Evolutionary conservation across 2,329 filamentous ascomycete species (phyloP).

Genomic region (Byssochlamys sp.): DNA sequence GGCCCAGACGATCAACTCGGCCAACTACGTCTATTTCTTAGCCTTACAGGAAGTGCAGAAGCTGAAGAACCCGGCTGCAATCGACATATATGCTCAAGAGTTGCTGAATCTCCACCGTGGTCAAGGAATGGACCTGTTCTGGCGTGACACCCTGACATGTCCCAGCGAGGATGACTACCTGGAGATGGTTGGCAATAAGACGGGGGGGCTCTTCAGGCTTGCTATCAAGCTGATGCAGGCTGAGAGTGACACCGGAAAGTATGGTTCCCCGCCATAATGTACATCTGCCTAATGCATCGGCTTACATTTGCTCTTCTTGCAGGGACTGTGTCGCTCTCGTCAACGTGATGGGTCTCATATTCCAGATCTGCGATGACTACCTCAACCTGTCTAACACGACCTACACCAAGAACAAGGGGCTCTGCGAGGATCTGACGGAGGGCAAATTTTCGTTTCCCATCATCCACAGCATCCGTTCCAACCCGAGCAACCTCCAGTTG

Average conservation of each 20-base stretch:
- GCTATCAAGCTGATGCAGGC: slow-evolving; percentile 39
- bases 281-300: background rate
- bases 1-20: slow-evolving; percentile 44
- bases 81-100: slow-evolving; percentile 37
- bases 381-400: slow-evolving; percentile 65
- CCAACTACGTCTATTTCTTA: slow-evolving; percentile 41
- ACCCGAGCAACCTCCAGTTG: slow-evolving; percentile 55
- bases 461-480: slow-evolving; percentile 75
- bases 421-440: slow-evolving; percentile 91
- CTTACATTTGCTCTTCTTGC: slow-evolving; percentile 4
- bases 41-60: slow-evolving; percentile 34
- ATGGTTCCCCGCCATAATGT: background rate
- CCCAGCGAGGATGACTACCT: slow-evolving; percentile 41
- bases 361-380: slow-evolving; percentile 60
- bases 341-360: slow-evolving; percentile 42
- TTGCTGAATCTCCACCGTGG: slow-evolving; percentile 39
- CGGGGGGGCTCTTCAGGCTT: slow-evolving; percentile 39
- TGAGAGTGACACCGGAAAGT: slow-evolving; percentile 26
- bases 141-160: slow-evolving; percentile 37
- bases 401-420: slow-evolving; percentile 81
- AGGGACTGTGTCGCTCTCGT: slow-evolving; percentile 54
- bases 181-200: slow-evolving; percentile 43
- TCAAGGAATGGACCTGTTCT: slow-evolving; percentile 42
- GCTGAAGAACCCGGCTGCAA: slow-evolving; percentile 31
- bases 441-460: slow-evolving; percentile 95